These are phyloP conservation scores for Syncephalastrum contaminatum DNA, from an alignment of 371 early-diverging fungal species.

Conservation along the genomic window DNA sequence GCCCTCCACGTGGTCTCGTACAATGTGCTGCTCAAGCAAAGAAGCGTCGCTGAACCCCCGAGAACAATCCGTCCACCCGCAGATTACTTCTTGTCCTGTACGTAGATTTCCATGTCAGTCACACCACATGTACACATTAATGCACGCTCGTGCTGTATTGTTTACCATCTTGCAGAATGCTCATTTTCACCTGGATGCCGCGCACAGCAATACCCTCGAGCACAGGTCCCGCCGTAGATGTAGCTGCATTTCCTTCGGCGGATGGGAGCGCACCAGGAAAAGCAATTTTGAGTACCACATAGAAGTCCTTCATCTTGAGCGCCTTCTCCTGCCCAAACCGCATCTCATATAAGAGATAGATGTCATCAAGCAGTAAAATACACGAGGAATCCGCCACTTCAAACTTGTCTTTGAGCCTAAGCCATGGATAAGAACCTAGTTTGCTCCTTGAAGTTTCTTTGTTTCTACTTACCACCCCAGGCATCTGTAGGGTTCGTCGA, in stretches of 20 bases:
- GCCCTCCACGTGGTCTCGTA: conserved; percentile 39
- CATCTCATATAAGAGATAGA: conserved; percentile 42
- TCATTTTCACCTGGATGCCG: conserved; percentile 34
- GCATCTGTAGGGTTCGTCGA: conserved; percentile 50
- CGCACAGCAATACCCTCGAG: conserved; percentile 29
- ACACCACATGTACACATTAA: no score
- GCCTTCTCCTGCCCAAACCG: conserved; percentile 50
- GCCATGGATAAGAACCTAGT: background rate
- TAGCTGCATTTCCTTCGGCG: background rate
- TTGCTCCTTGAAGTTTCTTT: background rate
- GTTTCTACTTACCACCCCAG: conserved; percentile 39
- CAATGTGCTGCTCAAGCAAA: conserved; percentile 47
- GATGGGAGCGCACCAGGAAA: conserved; percentile 24
- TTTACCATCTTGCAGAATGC: conserved; percentile 36
- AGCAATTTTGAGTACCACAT: conserved; percentile 40
- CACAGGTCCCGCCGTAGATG: conserved; percentile 18
- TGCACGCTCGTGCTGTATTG: background rate
- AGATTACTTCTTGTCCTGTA: conserved; percentile 16
- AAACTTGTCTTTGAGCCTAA: conserved; percentile 50
- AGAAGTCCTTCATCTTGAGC: conserved; percentile 42
- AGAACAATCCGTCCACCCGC: conserved; percentile 56
- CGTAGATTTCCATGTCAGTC: background rate
- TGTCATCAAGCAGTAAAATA: conserved; percentile 43
- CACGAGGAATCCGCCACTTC: conserved; percentile 35
- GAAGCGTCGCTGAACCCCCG: conserved; percentile 43